Conservation (phyloP, 148 eudicot genomes). For the Rhododendron henanense region DNA sequence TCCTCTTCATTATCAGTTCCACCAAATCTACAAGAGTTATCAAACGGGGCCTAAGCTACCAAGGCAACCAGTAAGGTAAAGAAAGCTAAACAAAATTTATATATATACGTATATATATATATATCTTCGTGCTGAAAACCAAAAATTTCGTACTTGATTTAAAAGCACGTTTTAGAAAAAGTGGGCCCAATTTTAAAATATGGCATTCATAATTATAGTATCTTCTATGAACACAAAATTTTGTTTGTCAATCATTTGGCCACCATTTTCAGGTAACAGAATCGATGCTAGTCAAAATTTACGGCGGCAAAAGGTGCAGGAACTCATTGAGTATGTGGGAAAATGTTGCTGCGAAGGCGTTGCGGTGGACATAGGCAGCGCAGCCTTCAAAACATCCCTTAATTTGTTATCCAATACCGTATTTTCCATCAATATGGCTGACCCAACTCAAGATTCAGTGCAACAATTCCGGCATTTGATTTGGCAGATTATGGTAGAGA, state of each 20-base stretch:
- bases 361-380: not conserved
- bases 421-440: not conserved
- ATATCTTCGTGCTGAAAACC: too few species aligned
- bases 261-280: not conserved
- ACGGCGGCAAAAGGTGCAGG: not conserved
- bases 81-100: too few species aligned
- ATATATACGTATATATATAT: too few species aligned
- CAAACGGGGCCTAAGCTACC: too few species aligned
- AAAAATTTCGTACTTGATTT: not conserved
- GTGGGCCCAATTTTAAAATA: too few species aligned
- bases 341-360: constrained; percentile 3
- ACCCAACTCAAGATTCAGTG: constrained; percentile 1
- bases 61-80: too few species aligned
- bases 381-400: not conserved
- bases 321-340: not conserved
- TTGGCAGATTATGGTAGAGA: not conserved
- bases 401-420: not conserved
- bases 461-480: not conserved
- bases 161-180: too few species aligned
- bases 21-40: too few species aligned
- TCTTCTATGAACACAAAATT: not conserved
- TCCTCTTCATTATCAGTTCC: too few species aligned
- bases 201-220: too few species aligned
- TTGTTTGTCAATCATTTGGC: not conserved
- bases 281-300: not conserved